phyloP scores from a whole-genome alignment of 2,329 filamentous ascomycete genomes.

The Metarhizium album region DNA sequence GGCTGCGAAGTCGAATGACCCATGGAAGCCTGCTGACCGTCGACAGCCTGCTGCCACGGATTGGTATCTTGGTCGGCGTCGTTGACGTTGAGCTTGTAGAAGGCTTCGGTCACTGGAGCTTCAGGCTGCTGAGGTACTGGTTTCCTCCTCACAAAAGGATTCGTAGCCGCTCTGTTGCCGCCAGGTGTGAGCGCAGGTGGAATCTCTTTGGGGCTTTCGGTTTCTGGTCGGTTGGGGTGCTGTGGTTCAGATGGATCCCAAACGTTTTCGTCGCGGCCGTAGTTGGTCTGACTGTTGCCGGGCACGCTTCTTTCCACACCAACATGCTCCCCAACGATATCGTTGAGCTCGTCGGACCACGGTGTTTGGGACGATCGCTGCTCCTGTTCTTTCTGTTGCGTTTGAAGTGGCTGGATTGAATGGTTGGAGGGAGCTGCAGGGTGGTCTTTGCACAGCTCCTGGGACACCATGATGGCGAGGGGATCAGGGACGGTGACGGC shows the following conservation, averaged over 20 bases:
- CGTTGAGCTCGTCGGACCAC: conserved; percentile 14
- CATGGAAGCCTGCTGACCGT: conserved; percentile 12
- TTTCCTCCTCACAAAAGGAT: conserved; percentile 43
- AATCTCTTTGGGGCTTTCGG: conserved; percentile 11
- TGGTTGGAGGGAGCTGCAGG: background rate
- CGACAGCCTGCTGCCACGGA: conserved; percentile 21
- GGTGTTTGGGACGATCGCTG: conserved; percentile 9
- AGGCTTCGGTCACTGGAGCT: conserved; percentile 20
- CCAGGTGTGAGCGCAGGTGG: conserved; percentile 25
- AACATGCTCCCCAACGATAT: conserved; percentile 15
- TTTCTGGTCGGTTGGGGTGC: background rate
- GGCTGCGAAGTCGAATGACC: conserved; percentile 5
- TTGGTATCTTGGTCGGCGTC: conserved; percentile 28
- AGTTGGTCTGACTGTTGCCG: conserved; percentile 11
- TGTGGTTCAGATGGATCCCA: conserved; percentile 20
- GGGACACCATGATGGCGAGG: conserved; percentile 4
- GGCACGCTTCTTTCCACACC: conserved; percentile 10
- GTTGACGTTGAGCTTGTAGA: conserved; percentile 31
- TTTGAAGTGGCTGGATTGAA: background rate
- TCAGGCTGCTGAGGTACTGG: conserved; percentile 8
- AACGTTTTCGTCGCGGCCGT: conserved; percentile 18
- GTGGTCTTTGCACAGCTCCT: background rate
- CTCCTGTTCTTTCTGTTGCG: background rate
- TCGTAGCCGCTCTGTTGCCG: conserved; percentile 30
- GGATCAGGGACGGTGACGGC: background rate